Evolutionary conservation across 2,329 filamentous ascomycete genomes (phyloP).

Genomic region (Monosporascus sp.): DNA sequence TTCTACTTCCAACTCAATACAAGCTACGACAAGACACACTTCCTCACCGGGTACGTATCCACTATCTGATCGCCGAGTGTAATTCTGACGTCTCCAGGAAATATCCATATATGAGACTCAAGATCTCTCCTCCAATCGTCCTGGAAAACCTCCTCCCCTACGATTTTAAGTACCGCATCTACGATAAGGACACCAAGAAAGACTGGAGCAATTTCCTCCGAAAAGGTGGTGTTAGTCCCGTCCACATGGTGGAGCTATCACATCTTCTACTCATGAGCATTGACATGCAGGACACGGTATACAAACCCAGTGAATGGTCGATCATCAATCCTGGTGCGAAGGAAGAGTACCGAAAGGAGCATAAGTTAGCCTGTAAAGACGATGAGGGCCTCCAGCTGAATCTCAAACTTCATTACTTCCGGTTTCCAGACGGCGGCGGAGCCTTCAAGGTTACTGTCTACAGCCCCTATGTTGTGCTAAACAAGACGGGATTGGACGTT

Average conservation of each 20-base stretch:
- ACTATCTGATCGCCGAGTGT: background rate
- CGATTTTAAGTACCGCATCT: slow-evolving; percentile 99
- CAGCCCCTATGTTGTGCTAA: slow-evolving; percentile 90
- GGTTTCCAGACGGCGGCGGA: slow-evolving; percentile 84
- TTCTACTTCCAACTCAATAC: slow-evolving; percentile 98
- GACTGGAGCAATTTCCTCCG: slow-evolving; percentile 98
- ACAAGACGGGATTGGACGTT: slow-evolving; percentile 88
- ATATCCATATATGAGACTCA: slow-evolving; percentile 93
- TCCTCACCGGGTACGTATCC: slow-evolving; percentile 61
- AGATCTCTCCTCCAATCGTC: slow-evolving; percentile 86
- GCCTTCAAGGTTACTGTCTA: slow-evolving; percentile 95
- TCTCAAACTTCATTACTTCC: slow-evolving; percentile 85
- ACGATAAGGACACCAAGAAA: slow-evolving; percentile 97
- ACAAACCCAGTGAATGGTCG: slow-evolving; percentile 92
- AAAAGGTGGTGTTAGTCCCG: slow-evolving; percentile 93
- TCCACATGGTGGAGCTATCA: slow-evolving; percentile 93
- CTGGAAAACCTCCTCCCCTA: slow-evolving; percentile 93
- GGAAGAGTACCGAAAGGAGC: slow-evolving; percentile 84
- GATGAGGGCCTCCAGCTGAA: slow-evolving; percentile 73
- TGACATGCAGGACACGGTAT: slow-evolving; percentile 93
- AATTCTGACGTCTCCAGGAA: slow-evolving; percentile 45
- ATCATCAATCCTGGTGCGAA: slow-evolving; percentile 90
- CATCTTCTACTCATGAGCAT: slow-evolving; percentile 89
- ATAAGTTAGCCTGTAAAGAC: slow-evolving; percentile 76
- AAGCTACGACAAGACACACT: slow-evolving; percentile 76